Base-by-base conservation (phyloP, 129 eudicot species). In the Rutidosis leptorrhynchoides region DNA sequence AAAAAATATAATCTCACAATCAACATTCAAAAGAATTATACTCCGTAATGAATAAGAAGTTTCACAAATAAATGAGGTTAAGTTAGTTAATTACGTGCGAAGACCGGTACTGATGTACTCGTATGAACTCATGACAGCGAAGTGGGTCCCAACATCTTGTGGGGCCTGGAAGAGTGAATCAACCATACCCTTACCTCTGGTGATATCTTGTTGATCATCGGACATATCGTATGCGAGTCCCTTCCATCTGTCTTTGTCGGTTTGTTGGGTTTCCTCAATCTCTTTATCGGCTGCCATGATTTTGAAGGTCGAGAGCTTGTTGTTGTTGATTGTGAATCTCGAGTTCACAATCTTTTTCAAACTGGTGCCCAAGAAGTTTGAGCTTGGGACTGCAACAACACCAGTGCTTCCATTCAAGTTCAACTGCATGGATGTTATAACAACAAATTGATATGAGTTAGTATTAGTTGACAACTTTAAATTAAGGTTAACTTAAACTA, bases 111-210 rank as follows among this genome's bases (percentile, higher is more conserved):
- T 88, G 70, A 89, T 17, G 85, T 93, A 93, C 62, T 93, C 99
- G 64, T 86, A 84, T 2, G 95, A 85, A 74, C 78, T 86, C 84
- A 88, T 76, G 78, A 93, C 71, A 6, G 96, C 83, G n/a, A 60
- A 67, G 65, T 93, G 99, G 59, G 99, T 93, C 6, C 96, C 99
- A 33, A 27, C 35, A 0, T 72, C 88, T 62, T 58, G 59, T 58
- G 99, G 99, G 43, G 99, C 99, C 48, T 93, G 99, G 80, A 93
- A 93, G 70, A 93, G 92, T 1, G 87, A 23, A 57, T 89, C 95
- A 6, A 84, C 96, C 89, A 86, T 71, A 62, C 99, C 99, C 78
- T 93, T 93, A 4, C 96, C 99, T 54, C 96, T 81, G 29, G 96
- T 69, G 73, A 93, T 93, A 63, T 93, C 99, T 54, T 89, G 99